Conservation (phyloP, 352 stramenopile genomes). For the Pythium scleroteichum region DNA sequence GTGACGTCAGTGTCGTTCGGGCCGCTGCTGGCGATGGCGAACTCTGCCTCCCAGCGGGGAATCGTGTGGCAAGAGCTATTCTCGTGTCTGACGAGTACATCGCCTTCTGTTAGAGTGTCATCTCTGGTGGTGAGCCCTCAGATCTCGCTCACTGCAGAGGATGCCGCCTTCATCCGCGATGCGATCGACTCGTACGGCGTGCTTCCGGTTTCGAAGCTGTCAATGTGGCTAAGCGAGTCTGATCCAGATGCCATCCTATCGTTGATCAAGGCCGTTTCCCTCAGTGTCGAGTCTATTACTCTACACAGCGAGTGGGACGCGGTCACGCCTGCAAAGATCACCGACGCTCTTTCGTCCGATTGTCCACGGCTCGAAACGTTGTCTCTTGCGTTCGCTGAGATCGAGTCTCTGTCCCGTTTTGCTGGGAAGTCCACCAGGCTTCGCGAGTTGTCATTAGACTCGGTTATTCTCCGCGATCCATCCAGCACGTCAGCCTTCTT, state of each 20-base stretch:
- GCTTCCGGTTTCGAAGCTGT: background rate
- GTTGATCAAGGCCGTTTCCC: slow-evolving; percentile 2
- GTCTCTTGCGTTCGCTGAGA: slow-evolving; percentile 4
- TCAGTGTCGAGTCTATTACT: background rate
- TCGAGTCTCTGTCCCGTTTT: slow-evolving; percentile 12
- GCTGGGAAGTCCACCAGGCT: background rate
- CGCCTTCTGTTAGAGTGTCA: background rate
- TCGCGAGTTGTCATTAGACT: slow-evolving; percentile 5
- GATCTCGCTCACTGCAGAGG: slow-evolving; percentile 11
- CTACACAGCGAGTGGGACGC: slow-evolving; percentile 15
- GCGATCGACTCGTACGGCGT: background rate
- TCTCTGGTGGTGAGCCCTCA: slow-evolving; percentile 17
- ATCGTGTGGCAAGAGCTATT: slow-evolving; percentile 16
- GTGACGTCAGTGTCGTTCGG: slow-evolving; percentile 21
- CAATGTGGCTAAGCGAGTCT: slow-evolving; percentile 17
- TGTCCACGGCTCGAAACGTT: slow-evolving; percentile 7
- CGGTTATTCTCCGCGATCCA: slow-evolving; percentile 4
- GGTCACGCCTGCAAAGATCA: slow-evolving; percentile 7
- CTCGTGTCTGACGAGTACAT: background rate
- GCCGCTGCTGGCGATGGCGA: slow-evolving; percentile 13
- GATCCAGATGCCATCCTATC: slow-evolving; percentile 5
- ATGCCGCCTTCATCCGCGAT: slow-evolving; percentile 12
- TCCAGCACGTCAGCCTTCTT: slow-evolving; percentile 1
- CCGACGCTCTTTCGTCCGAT: background rate
- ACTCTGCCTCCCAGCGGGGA: background rate